Base-by-base conservation (phyloP, 441 rosid genomes). In the Adansonia gregorii region DNA sequence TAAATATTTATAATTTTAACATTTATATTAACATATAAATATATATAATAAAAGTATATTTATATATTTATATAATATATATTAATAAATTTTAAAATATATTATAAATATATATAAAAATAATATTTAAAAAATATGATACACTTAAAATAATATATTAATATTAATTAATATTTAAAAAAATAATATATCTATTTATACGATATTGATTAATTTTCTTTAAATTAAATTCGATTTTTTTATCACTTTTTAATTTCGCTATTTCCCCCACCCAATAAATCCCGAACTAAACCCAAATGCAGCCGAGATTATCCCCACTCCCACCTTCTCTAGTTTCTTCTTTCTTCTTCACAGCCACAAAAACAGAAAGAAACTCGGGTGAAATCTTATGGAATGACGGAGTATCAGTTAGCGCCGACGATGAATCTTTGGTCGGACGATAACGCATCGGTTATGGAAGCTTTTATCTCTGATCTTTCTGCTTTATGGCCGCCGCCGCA, bases 351-450 rank as follows among this genome's bases (percentile, higher is more conserved):
- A 10, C 22, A 59, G 6, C 52, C 52, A 48, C 35, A 22, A 6
- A 22, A 20, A 61, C 3, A 41, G 8, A 54, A 60, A 45, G 2
- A 0, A 3, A 5, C 10, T 45, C 72, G 17, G 68, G 72, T 35
- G 35, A 67, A 19, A 48, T 56, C 68, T 14, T 45, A 77, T 74
- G 85, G 81, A 81, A 92, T 92, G 97, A 88, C 88, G 79, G 90
- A 87, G 79, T 85, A 83, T 78, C 72, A 90, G 15, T 68, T 87
- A 51, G 51, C 89, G 41, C 78, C 91, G 66, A 51, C 93, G 41
- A 91, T 89, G 90, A 95, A 92, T 86, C 91, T 88, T 7, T 95
- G 99, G 87, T 76, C 90, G 6, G 98, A 92, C 74, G 95, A 95
- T 67, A 90, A 93, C 89, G 81, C 88, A 3, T 86, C 95, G 22